phyloP scores from a whole-genome alignment of 306 rosid species.

The Vachellia pachyceras region DNA sequence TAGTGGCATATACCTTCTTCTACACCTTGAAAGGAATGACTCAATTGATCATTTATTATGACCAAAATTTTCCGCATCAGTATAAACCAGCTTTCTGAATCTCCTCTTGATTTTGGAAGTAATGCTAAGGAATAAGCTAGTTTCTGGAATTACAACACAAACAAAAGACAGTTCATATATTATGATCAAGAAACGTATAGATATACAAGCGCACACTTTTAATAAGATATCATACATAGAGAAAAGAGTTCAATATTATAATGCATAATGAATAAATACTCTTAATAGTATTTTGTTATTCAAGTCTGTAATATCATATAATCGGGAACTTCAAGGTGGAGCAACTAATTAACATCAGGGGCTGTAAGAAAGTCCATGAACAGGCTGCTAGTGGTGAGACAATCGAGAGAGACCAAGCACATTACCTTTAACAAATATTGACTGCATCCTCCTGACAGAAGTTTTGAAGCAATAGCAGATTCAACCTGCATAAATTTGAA shows the following conservation, averaged over 20 bases:
- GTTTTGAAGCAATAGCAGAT: slow-evolving; percentile 67
- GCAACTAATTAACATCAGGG: neutral
- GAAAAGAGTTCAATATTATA: slow-evolving; percentile 23
- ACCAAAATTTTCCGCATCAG: slow-evolving; percentile 73
- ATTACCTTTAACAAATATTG: slow-evolving; percentile 70
- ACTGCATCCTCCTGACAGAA: slow-evolving; percentile 70
- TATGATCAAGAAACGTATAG: slow-evolving; percentile 30
- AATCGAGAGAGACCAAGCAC: slow-evolving; percentile 40
- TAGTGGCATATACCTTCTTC: slow-evolving; percentile 71
- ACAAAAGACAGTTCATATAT: slow-evolving; percentile 30
- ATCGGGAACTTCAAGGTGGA: neutral
- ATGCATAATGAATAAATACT: neutral
- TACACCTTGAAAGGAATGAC: slow-evolving; percentile 75
- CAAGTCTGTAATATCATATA: neutral
- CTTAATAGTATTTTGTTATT: neutral
- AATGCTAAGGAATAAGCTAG: slow-evolving; percentile 76
- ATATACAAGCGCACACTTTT: neutral
- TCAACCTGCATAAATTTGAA: slow-evolving; percentile 67
- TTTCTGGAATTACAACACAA: slow-evolving; percentile 66
- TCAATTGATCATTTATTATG: slow-evolving; percentile 63
- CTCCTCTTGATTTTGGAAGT: slow-evolving; percentile 84
- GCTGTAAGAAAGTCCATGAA: neutral
- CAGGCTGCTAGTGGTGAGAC: slow-evolving; percentile 8
- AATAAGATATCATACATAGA: too few relatives aligned
- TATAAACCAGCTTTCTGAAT: slow-evolving; percentile 84